Percentiles rank a stretch among this genome's conserved stretches.
Conservation (phyloP, 208 protist genomes). For the Trypanosoma melophagium region DNA sequence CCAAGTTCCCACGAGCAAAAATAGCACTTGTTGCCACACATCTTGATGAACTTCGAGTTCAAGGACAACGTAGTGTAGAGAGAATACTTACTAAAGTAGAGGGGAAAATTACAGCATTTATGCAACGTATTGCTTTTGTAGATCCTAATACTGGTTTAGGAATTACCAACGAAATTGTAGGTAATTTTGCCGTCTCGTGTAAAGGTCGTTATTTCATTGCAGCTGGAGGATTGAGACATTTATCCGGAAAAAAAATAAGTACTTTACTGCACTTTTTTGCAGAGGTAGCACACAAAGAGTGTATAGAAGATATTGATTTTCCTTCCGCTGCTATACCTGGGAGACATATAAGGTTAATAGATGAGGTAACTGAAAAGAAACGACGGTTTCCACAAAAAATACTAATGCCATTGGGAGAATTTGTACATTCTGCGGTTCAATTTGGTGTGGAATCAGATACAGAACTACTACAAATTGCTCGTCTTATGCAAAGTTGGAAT, state of each 20-base stretch:
- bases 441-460: slow-evolving; percentile 71
- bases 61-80: slow-evolving; percentile 81
- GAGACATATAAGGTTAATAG: slow-evolving; percentile 61
- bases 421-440: slow-evolving; percentile 66
- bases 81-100: slow-evolving; percentile 85
- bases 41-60: slow-evolving; percentile 85
- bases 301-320: slow-evolving; percentile 71
- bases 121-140: slow-evolving; percentile 45
- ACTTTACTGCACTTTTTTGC: slow-evolving; percentile 65
- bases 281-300: slow-evolving; percentile 58
- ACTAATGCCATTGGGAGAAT: slow-evolving; percentile 72
- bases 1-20: slow-evolving; percentile 73
- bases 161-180: slow-evolving; percentile 47
- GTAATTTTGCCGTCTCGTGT: slow-evolving; percentile 89
- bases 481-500: slow-evolving; percentile 86
- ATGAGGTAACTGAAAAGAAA: slow-evolving; percentile 64
- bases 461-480: slow-evolving; percentile 72
- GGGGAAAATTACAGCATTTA: slow-evolving; percentile 55
- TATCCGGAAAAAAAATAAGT: slow-evolving; percentile 72
- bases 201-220: slow-evolving; percentile 78
- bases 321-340: slow-evolving; percentile 68
- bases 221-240: slow-evolving; percentile 52
- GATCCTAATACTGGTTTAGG: slow-evolving; percentile 16
- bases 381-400: slow-evolving; percentile 57
- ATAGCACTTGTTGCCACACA: slow-evolving; percentile 87